Evolutionary conservation across 805 yeast genomes (phyloP).

Genomic region (Zygosaccharomyces kombuchaensis): DNA sequence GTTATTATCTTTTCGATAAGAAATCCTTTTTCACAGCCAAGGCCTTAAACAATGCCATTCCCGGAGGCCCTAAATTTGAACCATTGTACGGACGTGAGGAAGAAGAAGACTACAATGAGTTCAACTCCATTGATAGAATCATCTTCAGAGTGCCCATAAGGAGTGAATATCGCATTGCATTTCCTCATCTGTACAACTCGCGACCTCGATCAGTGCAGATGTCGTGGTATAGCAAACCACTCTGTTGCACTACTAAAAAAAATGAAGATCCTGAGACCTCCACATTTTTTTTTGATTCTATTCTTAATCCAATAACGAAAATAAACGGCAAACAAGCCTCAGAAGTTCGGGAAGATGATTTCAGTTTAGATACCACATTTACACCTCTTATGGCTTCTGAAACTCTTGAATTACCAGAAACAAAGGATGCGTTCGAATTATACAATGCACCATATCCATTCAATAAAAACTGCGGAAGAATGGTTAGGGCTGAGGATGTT

Average conservation of each 20-base stretch:
- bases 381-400: conserved; percentile 50
- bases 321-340: conserved; percentile 30
- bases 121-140: conserved; percentile 82
- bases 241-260: conserved; percentile 44
- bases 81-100: conserved; percentile 67
- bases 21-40: conserved; percentile 86
- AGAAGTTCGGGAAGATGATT: conserved; percentile 30
- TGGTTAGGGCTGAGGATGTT: conserved; percentile 84
- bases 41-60: conserved; percentile 78
- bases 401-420: conserved; percentile 43
- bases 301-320: conserved; percentile 51
- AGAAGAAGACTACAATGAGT: conserved; percentile 81
- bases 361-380: conserved; percentile 38
- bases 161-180: conserved; percentile 84
- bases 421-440: conserved; percentile 57
- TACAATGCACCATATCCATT: conserved; percentile 85
- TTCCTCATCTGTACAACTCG: conserved; percentile 79
- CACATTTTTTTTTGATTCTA: conserved; percentile 52
- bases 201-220: conserved; percentile 60
- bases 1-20: conserved; percentile 68
- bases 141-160: conserved; percentile 73
- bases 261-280: conserved; percentile 47
- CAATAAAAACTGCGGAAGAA: conserved; percentile 65
- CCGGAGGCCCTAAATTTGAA: conserved; percentile 96
- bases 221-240: conserved; percentile 62